Percentiles rank a stretch among this genome's conserved stretches.
Conservation (phyloP, 2,329 filamentous ascomycete species). For the Leptographium lundbergii region DNA sequence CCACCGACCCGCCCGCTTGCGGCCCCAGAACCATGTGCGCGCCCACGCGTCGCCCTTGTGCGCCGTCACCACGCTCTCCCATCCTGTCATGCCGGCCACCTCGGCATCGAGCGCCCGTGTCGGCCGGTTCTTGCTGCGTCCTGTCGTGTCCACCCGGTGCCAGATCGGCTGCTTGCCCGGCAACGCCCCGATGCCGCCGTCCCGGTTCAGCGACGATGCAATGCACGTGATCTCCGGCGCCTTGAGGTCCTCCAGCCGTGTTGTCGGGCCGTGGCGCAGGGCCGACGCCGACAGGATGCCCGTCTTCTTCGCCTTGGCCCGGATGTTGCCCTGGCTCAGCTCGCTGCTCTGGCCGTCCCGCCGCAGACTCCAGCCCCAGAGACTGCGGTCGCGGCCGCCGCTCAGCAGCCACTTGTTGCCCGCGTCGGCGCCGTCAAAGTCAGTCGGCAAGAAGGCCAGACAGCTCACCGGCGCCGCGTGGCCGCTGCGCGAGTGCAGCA, state of each 20-base stretch:
- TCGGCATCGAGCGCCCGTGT: constrained; percentile 51
- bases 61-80: constrained; percentile 93
- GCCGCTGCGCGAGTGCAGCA: constrained; percentile 74
- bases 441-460: constrained; percentile 72
- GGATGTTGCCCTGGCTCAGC: constrained; percentile 78
- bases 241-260: constrained; percentile 63
- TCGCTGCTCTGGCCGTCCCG: constrained; percentile 90
- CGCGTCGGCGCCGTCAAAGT: constrained; percentile 79
- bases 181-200: constrained; percentile 82
- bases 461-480: constrained; percentile 78
- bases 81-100: constrained; percentile 68
- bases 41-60: constrained; percentile 76
- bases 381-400: constrained; percentile 74
- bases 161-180: constrained; percentile 70
- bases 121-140: constrained; percentile 39
- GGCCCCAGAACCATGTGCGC: constrained; percentile 96
- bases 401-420: constrained; percentile 91
- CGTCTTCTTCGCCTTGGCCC: constrained; percentile 79
- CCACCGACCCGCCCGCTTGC: constrained; percentile 87
- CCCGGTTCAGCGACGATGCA: constrained; percentile 81
- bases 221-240: constrained; percentile 87
- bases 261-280: constrained; percentile 46
- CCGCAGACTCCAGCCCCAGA: constrained; percentile 94
- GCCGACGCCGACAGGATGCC: constrained; percentile 52
- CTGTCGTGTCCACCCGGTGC: constrained; percentile 45